Evolutionary conservation across 768 basidiomycete species (phyloP), one percentile per base, ranked within the genome.

Genomic region (Tricholoma sp.): DNA sequence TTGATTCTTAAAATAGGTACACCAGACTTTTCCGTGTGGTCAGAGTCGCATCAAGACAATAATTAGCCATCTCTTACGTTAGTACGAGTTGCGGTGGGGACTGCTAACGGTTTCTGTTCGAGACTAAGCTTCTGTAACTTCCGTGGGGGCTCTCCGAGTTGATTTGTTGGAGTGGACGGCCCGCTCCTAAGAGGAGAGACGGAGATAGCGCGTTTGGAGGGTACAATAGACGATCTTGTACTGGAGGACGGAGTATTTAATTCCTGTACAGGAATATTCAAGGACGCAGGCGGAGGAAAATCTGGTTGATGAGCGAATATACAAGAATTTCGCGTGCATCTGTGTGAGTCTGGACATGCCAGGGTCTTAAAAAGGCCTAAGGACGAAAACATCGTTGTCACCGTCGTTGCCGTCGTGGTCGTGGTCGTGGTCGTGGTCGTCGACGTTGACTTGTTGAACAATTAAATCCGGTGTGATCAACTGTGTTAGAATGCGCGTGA

Each of bases 1-100:
- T 80, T 85, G 54, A 86, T 72, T 66, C 78, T 76, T 34, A 94
- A 79, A 50, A 86, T 64, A 4, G 91, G 91, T 0, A 76, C 81
- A 29, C 86, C 87, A 34, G 76, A 72, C 83, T 88, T 54, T 48
- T 41, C 0, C 6, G 52, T 57, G 32, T 44, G 52, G 37, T 33
- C 50, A 31, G 47, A n/a, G 47, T 31, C 56, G 52, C 51, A 50
- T 53, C 42, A 37, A 49, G 36, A 17, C 56, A 12, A 52, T 28
- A 31, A 33, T 10, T 29, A 15, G 28, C 52, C 51, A 54, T 32
- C n/a, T 55, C 68, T 56, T 57, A 76, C 75, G 60, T 67, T 70
- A 17, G 71, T 64, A 33, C 67, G 70, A 10, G 78, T 65, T 15
- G 73, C 66, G 10, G 78, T 66, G 0, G 80, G 74, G 4, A 76